Percentiles rank a stretch among this genome's conserved stretches.
Conservation (phyloP, 75 land plant genomes). For the Chamaecyparis obtusa region DNA sequence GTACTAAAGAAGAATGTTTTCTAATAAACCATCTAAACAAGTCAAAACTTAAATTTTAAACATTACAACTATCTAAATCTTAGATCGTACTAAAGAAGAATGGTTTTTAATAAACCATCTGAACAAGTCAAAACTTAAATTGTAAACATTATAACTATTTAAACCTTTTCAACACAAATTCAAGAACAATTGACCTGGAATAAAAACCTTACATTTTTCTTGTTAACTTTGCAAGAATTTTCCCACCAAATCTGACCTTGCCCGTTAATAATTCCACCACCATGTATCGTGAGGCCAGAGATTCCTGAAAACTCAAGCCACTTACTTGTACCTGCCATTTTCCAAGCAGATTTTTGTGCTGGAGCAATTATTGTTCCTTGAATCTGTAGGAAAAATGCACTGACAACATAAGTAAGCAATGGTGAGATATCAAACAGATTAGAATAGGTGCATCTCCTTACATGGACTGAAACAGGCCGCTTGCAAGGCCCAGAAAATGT, state of each 20-base stretch:
- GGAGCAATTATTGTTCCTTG: constrained; percentile 27
- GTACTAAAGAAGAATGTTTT: too few relatives aligned
- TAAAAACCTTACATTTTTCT: constrained; percentile 3
- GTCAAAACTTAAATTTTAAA: too few relatives aligned
- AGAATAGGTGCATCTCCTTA: neutral
- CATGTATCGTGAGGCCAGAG: constrained; percentile 37
- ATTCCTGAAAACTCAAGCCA: constrained; percentile 52
- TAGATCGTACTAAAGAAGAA: too few relatives aligned
- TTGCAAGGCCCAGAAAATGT: constrained; percentile 43
- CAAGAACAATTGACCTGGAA: too few relatives aligned
- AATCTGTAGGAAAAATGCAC: constrained; percentile 6
- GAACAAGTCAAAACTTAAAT: too few relatives aligned
- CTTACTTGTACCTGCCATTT: neutral
- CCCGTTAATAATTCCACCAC: constrained; percentile 58
- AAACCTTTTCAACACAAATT: too few relatives aligned
- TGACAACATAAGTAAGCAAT: neutral
- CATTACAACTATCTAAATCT: too few relatives aligned
- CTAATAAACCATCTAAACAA: too few relatives aligned
- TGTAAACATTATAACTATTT: too few relatives aligned
- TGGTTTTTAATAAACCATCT: too few relatives aligned
- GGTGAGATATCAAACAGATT: too few relatives aligned
- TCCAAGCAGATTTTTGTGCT: constrained; percentile 3
- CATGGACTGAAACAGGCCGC: constrained; percentile 3
- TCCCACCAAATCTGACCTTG: constrained; percentile 65
- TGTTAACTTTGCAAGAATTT: constrained; percentile 29